Conservation (phyloP, 768 basidiomycete species). For the Obba rivulosa region DNA sequence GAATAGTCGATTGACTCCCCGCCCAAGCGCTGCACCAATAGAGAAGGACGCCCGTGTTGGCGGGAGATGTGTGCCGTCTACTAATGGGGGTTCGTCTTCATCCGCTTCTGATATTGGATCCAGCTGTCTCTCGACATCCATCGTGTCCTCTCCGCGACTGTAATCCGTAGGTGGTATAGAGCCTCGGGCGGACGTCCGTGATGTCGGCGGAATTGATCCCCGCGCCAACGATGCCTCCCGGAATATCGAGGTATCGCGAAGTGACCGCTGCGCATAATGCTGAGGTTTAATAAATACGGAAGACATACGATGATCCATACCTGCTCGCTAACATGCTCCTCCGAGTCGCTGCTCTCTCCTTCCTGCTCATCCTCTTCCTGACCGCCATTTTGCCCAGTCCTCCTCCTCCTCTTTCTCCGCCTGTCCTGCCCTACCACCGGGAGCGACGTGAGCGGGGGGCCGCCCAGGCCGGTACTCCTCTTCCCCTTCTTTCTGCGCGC, state of each 20-base stretch:
- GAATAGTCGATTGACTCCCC: constrained; percentile 33
- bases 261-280: constrained; percentile 8
- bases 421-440: constrained; percentile 67
- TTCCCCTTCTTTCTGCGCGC: constrained; percentile 45
- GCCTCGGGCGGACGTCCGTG: constrained; percentile 18
- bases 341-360: not conserved
- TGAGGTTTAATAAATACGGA: constrained; percentile 5
- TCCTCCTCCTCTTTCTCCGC: constrained; percentile 43
- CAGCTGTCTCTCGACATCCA: constrained; percentile 47
- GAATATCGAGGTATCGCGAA: constrained; percentile 19
- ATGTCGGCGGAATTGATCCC: constrained; percentile 31
- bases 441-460: constrained; percentile 58
- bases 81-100: constrained; percentile 34
- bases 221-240: constrained; percentile 13
- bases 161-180: constrained; percentile 37
- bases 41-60: constrained; percentile 30
- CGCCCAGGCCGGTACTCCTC: constrained; percentile 43
- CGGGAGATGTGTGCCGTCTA: constrained; percentile 27
- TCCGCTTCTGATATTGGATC: constrained; percentile 63
- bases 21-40: constrained; percentile 41
- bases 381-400: constrained; percentile 36
- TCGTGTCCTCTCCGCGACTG: constrained; percentile 5
- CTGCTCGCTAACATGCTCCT: constrained; percentile 37
- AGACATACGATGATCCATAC: constrained; percentile 22
- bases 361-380: constrained; percentile 42